Base-by-base conservation (phyloP, 2,329 filamentous ascomycete species). In the Dactylellina parvicollis region DNA sequence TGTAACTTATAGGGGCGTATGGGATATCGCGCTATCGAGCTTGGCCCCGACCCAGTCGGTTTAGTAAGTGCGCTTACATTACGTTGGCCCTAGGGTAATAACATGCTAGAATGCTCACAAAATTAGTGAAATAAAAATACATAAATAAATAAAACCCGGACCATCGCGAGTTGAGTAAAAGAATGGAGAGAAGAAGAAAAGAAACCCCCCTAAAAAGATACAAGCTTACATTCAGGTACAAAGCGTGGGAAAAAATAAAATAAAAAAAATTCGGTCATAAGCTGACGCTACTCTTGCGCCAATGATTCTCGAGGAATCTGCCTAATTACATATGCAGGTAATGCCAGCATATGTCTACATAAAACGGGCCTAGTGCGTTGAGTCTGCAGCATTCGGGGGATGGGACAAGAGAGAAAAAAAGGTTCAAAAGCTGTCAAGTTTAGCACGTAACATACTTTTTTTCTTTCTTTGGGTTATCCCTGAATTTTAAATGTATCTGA, bases 281-380 rank as follows among this genome's bases (percentile, higher is more conserved):
- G 69, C 60, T 72, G 69, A 73, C 55, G 69, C 60, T 73, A 66
- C 61, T 44, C 56, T 73, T 73, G 60, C 69, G 69, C 69, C 69
- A 73, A 73, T 73, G 60, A 73, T 60, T 60, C 66, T 46, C 61
- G 46, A 55, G 54, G 60, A 73, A 65, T 66, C 69, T 73, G 69
- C 69, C 69, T 73, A 73, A 73, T 73, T 73, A 60, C 60, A 72
- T 65, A 66, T 73, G 69, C 69, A 73, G 69, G 69, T 73, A 65
- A 66, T 73, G 60, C 67, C 59, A 64, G 59, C 57, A 62, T 50
- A 72, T 50, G 59, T 70, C 67, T 49, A 72, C 67, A 64, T 72
- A 56, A 72, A 72, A 72, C 57, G 57, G 52, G 59, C 36, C 67
- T 64, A 72, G 67, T 46, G 56, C 20, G 26, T 57, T 44, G 30